Evolutionary conservation across 495 filamentous ascomycete genomes (phyloP), one percentile per base, ranked within the genome.

Genomic region (Xylaria intraflava): DNA sequence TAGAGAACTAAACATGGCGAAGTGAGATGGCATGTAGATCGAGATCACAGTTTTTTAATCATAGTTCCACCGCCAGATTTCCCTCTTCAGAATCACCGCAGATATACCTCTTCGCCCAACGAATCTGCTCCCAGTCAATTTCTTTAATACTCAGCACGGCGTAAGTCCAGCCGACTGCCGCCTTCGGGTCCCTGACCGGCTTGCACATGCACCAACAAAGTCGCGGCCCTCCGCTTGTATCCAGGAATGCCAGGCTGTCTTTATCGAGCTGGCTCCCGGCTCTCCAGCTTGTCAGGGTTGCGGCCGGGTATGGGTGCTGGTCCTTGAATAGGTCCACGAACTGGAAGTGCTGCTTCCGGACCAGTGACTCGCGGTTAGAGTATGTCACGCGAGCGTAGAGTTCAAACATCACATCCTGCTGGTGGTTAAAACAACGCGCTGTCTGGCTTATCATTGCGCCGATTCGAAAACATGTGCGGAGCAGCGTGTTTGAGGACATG

Each of bases 401-500:
- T 61, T 85, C 83, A 38, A 84, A 70, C 0, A 82, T 55, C 12
- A 73, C 71, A 42, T 75, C 69, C 40, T 76, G 73, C 2, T 64
- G 52, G 19, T 52, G 33, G 11, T 46, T 42, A 20, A 69, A 55
- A 39, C 66, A 64, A 27, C 66, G 65, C 6, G 61, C 64, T 41
- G 72, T 74, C 38, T 73, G 66, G 31, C 74, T 59, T 60, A 84
- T 51, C 39, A 83, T 73, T 49, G 82, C 76, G 16, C 78, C 81
- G 41, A 82, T 72, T 7, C 80, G 77, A 60, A 87, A 87, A 55
- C 81, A 85, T 2, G 76, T 80, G 31, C 80, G 75, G 3, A 84
- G 65, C 11, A 76, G 39, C 2, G 58, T 69, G 12, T 65, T 52
- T 31, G 74, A 59, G 1, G 78, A 75, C 17, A 82, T 57, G 11